Evolutionary conservation across 441 rosid species (phyloP), one percentile per base, ranked within the genome.

Genomic region (Populus tomentosa): DNA sequence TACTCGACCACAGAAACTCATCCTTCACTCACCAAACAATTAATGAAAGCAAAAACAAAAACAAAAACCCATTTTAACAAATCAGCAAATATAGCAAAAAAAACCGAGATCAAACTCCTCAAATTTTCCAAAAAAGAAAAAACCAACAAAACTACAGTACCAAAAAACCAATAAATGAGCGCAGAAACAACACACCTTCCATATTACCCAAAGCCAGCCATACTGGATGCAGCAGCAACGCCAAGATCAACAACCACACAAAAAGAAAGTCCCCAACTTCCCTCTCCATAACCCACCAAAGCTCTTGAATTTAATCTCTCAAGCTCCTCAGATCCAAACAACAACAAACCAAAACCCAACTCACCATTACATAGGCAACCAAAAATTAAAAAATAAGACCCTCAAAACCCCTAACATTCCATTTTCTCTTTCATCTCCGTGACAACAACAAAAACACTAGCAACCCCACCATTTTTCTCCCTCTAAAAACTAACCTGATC

Each of bases 271-370:
- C 78, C 30, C 80, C 65, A 75, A 38, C 76, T 84, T 59, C 84
- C 36, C 53, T 82, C 85, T 79, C 88, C 94, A 89, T 92, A 78
- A 83, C 73, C 78, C 71, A 21, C 67, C 72, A 63, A 1, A 75
- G 53, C 50, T 38, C 61, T 23, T 69, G 46, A 73, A 64, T 70
- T 67, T 59, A 83, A 76, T 77, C 79, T 75, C 79, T 65, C 73
- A 83, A 79, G 70, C 84, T 77, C 87, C 86, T 88, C 91, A 92
- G 98, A 95, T 95, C 97, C 97, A 91, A 89, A 81, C 78, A 83
- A 84, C 81, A 73, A 75, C 75, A 71, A 75, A 86, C 88, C 87
- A 85, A 82, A 75, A 80, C 80, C 86, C 91, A 86, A 72, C 83
- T 73, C 87, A 86, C 80, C 85, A 85, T 84, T 50, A 76, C 77